Conservation (phyloP, 176 grass and related monocot species). For the Ananas comosus region DNA sequence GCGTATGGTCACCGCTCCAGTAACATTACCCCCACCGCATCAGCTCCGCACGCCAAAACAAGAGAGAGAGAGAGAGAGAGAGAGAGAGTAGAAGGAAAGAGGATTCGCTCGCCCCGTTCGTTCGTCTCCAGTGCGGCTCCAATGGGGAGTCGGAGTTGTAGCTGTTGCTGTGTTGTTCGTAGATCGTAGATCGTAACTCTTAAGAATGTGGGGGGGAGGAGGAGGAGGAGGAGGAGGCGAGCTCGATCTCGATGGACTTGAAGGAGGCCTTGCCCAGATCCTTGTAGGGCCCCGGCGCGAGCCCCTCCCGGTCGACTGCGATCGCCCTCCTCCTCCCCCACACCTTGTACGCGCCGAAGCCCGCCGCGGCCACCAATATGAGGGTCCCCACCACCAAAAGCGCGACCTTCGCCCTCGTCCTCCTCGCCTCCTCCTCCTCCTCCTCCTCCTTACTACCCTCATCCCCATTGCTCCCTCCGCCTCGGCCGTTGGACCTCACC, state of each 20-base stretch:
- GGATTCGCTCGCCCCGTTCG: no score
- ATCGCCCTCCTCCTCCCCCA: slow-evolving; percentile 30
- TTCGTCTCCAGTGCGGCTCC: no score
- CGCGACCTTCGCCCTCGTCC: slow-evolving; percentile 24
- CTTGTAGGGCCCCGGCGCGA: slow-evolving; percentile 76
- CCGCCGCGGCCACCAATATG: slow-evolving; percentile 19
- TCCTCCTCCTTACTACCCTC: not conserved
- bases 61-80: no score
- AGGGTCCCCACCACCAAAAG: slow-evolving; percentile 33
- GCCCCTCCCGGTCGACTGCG: slow-evolving; percentile 34
- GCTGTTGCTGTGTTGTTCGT: no score
- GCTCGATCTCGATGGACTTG: slow-evolving; percentile 80
- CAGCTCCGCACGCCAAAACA: no score
- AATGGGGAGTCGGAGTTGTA: no score
- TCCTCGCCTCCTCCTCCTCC: not conserved
- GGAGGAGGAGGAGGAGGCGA: slow-evolving; percentile 28
- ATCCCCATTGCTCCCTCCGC: not conserved
- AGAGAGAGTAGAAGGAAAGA: no score
- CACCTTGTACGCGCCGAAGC: slow-evolving; percentile 45
- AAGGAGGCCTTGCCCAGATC: slow-evolving; percentile 54
- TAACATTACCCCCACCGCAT: no score
- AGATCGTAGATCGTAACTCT: no score
- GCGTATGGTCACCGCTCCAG: no score
- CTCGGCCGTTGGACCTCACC: slow-evolving; percentile 18
- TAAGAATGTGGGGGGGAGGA: not conserved